These are phyloP conservation scores for Penicillium coprophilum DNA, from an alignment of 495 filamentous ascomycete species.

Conservation along the genomic window DNA sequence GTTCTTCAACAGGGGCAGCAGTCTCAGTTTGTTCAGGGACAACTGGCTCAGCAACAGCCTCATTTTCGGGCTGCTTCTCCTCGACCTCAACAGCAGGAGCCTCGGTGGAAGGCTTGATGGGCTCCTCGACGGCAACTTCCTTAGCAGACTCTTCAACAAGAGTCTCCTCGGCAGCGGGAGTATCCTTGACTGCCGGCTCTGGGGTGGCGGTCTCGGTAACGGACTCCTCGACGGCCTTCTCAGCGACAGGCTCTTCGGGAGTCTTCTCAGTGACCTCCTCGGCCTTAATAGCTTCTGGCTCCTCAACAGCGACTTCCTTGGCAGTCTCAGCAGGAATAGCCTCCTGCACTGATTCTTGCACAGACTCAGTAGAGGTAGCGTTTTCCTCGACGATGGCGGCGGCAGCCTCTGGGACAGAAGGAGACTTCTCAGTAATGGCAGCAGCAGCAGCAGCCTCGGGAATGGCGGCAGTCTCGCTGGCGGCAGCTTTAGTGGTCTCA, in stretches of 20 bases:
- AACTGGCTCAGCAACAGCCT: slow-evolving; percentile 2
- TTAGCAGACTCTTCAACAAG: slow-evolving; percentile 10
- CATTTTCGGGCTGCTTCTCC: neutral
- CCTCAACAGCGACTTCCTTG: slow-evolving; percentile 2
- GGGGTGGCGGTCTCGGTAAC: slow-evolving; percentile 8
- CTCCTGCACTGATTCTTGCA: neutral
- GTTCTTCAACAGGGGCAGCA: slow-evolving; percentile 7
- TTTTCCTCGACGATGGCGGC: neutral
- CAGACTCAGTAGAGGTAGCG: neutral
- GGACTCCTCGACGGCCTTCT: slow-evolving; percentile 9
- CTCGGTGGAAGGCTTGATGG: neutral
- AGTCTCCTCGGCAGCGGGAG: slow-evolving; percentile 2
- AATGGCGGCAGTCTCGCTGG: slow-evolving; percentile 9
- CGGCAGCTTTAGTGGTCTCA: neutral
- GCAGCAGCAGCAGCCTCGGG: slow-evolving; percentile 2
- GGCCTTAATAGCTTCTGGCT: neutral
- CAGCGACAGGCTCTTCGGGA: slow-evolving; percentile 7
- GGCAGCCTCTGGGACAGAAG: neutral
- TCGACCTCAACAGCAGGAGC: slow-evolving; percentile 5
- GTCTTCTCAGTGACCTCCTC: slow-evolving; percentile 3
- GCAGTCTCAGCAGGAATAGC: neutral
- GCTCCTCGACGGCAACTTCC: slow-evolving; percentile 8
- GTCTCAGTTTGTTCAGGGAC: slow-evolving; percentile 5
- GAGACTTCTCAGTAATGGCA: neutral
- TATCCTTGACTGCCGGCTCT: slow-evolving; percentile 7